Conservation (phyloP, 257 asterid species). For the Jacaranda copaia region DNA sequence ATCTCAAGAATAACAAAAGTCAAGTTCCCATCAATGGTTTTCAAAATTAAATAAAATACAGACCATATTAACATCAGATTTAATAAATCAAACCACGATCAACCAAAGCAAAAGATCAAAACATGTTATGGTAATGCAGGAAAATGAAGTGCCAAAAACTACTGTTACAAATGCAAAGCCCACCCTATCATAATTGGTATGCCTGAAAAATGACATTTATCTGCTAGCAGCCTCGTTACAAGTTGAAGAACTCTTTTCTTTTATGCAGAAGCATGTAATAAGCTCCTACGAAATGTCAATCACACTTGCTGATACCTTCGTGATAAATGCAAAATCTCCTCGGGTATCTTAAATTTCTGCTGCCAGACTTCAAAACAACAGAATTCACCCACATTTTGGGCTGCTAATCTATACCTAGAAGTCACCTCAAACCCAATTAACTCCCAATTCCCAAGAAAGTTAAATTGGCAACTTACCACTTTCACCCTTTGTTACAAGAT, state of each 20-base stretch:
- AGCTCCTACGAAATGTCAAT: neutral
- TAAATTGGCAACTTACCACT: conserved; percentile 61
- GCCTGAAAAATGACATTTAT: neutral
- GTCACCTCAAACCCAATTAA: neutral
- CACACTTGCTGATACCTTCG: conserved; percentile 11
- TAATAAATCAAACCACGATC: neutral
- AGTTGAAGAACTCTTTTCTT: neutral
- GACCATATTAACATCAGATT: neutral
- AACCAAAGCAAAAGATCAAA: neutral
- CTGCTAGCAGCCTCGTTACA: conserved; percentile 13
- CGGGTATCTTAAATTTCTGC: conserved; percentile 14
- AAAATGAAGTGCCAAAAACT: neutral
- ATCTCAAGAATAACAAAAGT: conserved; percentile 29
- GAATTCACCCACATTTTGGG: neutral
- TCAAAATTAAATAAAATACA: neutral
- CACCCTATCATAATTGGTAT: conserved; percentile 9
- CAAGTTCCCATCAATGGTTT: conserved; percentile 28
- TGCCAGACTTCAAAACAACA: neutral
- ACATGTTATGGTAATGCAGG: conserved; percentile 18
- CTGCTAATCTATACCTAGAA: conserved; percentile 1
- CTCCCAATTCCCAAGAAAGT: conserved; percentile 27
- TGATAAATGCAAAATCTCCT: conserved; percentile 4
- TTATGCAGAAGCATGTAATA: too few relatives aligned
- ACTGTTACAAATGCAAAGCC: neutral
- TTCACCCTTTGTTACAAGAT: conserved; percentile 92